Percentiles rank a stretch among this genome's conserved stretches.
phyloP scores from a whole-genome alignment of 257 asterid genomes.

The Solanum pennellii region DNA sequence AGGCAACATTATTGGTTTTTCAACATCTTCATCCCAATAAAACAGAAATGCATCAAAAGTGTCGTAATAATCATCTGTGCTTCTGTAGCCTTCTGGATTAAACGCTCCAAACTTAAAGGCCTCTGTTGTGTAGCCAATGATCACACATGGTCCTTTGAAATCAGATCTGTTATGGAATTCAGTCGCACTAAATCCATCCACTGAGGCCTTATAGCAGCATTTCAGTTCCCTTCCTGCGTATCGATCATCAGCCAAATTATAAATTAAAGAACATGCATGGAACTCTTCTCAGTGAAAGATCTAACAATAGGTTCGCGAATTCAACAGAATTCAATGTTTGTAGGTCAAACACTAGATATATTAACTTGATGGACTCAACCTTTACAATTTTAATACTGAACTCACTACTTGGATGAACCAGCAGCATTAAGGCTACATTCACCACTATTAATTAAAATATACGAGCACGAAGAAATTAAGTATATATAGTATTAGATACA shows the following conservation, averaged over 20 bases:
- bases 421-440: neutral
- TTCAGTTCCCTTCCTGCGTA: constrained; percentile 56
- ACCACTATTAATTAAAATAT: neutral
- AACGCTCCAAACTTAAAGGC: constrained; percentile 78
- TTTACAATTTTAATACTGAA: neutral
- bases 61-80: constrained; percentile 84
- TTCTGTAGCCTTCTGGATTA: constrained; percentile 83
- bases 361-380: neutral
- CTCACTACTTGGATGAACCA: neutral
- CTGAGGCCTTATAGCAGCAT: constrained; percentile 78
- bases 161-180: constrained; percentile 66
- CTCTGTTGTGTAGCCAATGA: constrained; percentile 56
- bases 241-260: neutral
- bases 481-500: neutral
- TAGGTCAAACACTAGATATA: neutral
- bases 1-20: constrained; percentile 37
- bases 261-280: neutral
- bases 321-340: neutral
- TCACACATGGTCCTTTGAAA: constrained; percentile 89
- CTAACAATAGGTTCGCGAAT: neutral
- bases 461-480: neutral
- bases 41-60: constrained; percentile 78
- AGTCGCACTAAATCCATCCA: constrained; percentile 79
- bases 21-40: constrained; percentile 37
- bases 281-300: neutral